Base-by-base conservation (phyloP, 345 rosid species). In the Geranium brycei region DNA sequence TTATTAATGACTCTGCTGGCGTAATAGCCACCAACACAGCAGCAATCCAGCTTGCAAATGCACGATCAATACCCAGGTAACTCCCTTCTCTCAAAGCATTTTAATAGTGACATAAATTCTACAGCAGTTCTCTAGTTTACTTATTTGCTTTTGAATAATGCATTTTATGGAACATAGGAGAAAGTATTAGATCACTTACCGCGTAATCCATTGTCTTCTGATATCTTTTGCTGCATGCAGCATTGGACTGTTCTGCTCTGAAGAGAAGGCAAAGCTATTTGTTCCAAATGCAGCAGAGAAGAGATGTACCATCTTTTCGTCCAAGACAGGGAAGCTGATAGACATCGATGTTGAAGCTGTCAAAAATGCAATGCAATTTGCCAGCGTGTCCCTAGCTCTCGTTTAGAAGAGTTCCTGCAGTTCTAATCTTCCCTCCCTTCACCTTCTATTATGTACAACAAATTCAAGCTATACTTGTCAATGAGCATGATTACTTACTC, bases 1-100 rank as follows among this genome's bases (percentile, higher is more conserved):
- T 92, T 19, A 81, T 89, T 68, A 87, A 92, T 69, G 93, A 92
- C 72, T 86, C 96, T 5, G 86, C 91, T 59, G 96, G 98, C 47
- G 86, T 92, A 47, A 82, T 92, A 28, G 85, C 98, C 7, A 86
- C 98, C 59, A 92, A 92, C 59, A 92, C 96, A 64, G 90, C 87
- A 64, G 96, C 98, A 18, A 76, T 89, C 73, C 96, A 87, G 72
- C 88, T 89, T n/a, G 96, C 96, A 61, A 82, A 72, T 68, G 93
- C 91, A 0, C 83, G 96, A 3, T 81, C 67, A 57, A 92, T 81
- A 75, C 98, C 95, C 0, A 79, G 93, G 93, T 89, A 68, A 64
- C 14, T 38, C 40, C 16, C 10, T 59, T 41, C 47, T 11, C 1
- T 16, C 57, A 19, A 0, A 2, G 61, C 19, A 0, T 15, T 57